phyloP scores from a whole-genome alignment of 371 early-diverging fungal species.

The Rhizomucor pusillus region DNA sequence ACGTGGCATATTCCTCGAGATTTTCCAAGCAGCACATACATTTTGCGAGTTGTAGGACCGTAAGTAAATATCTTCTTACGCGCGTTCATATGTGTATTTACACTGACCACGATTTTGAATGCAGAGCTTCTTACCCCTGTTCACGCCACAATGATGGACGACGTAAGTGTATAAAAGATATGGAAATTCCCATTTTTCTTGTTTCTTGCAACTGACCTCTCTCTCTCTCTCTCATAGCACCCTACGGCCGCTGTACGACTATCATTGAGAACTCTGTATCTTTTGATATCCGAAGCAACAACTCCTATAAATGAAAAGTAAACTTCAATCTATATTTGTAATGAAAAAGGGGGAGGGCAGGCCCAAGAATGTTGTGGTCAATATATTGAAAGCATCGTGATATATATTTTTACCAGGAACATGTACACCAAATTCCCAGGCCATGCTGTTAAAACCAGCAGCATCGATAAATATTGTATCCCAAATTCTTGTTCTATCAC shows the following conservation, averaged over 20 bases:
- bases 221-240: conserved; percentile 15
- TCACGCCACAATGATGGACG: conserved; percentile 23
- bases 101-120: neutral
- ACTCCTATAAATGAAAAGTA: conserved; percentile 1
- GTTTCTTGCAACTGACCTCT: neutral
- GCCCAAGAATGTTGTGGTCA: neutral
- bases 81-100: neutral
- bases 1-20: conserved; percentile 32
- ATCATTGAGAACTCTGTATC: conserved; percentile 10
- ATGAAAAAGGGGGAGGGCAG: neutral
- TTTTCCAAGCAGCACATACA: conserved; percentile 25
- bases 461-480: no score
- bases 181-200: neutral
- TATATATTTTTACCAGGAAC: no score
- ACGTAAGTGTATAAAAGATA: conserved; percentile 11
- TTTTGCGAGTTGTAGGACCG: conserved; percentile 28
- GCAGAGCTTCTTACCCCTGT: conserved; percentile 32
- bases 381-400: neutral
- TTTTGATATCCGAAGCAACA: conserved; percentile 13
- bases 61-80: conserved; percentile 18
- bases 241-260: conserved; percentile 21
- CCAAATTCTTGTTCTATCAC: no score
- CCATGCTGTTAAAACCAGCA: no score
- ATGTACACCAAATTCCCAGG: no score
- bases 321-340: neutral